phyloP scores from a whole-genome alignment of 2,329 filamentous ascomycete genomes.

The Talaromyces sp. region DNA sequence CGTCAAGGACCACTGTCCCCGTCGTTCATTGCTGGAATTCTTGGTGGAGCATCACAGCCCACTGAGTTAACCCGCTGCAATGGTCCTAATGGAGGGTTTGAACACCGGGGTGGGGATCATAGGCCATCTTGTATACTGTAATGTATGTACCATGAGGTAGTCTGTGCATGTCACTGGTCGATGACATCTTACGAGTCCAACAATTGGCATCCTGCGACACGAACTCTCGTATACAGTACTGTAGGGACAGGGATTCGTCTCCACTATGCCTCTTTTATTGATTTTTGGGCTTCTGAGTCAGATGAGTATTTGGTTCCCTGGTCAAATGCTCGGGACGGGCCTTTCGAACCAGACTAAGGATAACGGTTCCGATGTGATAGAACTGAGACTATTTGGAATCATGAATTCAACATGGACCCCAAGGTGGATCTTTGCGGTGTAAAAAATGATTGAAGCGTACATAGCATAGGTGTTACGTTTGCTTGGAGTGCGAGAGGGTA shows the following conservation, averaged over 20 bases:
- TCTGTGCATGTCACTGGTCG: conserved; percentile 4
- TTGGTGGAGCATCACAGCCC: conserved; percentile 21
- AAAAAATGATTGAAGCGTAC: background rate
- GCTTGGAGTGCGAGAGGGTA: background rate
- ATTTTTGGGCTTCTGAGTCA: conserved; percentile 6
- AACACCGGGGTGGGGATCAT: conserved; percentile 3
- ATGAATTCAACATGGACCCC: background rate
- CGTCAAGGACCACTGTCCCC: conserved; percentile 8
- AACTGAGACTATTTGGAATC: background rate
- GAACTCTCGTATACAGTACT: background rate
- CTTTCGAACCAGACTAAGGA: conserved; percentile 31
- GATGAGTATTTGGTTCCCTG: background rate
- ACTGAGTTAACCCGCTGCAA: conserved; percentile 12
- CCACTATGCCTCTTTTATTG: conserved; percentile 1
- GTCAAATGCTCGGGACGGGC: conserved; percentile 31
- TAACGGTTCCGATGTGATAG: conserved; percentile 8
- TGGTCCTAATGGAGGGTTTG: conserved; percentile 10
- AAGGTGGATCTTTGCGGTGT: too few relatives aligned
- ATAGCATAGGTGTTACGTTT: background rate
- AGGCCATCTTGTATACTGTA: too few relatives aligned
- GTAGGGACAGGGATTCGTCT: background rate
- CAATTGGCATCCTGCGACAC: background rate
- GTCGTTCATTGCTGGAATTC: conserved; percentile 13
- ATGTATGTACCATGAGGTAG: background rate
- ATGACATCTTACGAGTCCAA: background rate